Evolutionary conservation across 805 yeast genomes (phyloP), one percentile per base, ranked within the genome.

Genomic region (Teunomyces funiuensis): DNA sequence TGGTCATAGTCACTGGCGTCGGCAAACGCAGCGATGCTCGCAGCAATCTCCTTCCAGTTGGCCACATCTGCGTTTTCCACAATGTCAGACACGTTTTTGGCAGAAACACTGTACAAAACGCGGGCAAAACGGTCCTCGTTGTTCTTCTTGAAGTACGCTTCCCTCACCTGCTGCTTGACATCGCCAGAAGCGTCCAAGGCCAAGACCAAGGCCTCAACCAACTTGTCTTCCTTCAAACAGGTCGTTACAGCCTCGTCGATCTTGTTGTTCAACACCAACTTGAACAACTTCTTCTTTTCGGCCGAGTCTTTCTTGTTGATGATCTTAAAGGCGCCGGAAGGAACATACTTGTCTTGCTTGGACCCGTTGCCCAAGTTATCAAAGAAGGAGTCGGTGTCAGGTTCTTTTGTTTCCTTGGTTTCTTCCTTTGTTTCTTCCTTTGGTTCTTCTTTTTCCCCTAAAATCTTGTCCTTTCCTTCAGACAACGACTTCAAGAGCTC

Each of bases 41-140:
- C 70, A n/a, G 89, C 87, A 51, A 86, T 80, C 31, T 82, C 83
- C 52, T 80, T 84, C 99, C 99, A 93, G 50, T 86, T 82, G 3
- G 73, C 54, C 28, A 90, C 80, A 55, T 86, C 85, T 22, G 86
- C 85, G 57, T 90, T 83, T 34, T 76, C 73, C 22, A 89, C 93
- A 46, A 93, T 60, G 59, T 91, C 98, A 22, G 70, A 65, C 40
- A 71, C 76, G 49, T 79, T 68, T 26, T 69, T 68, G 22, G 77
- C 70, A 1, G 87, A 72, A 10, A 81, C 76, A 38, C 82, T 77
- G 64, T 82, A 83, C 41, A 95, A 69, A 11, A 88, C 71, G 55
- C 99, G 83, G 2, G 96, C 76, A 43, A 87, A 72, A 3, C 83
- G 65, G 28, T 80, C 68, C 10, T 54, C 49, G 15, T 79, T 80